phyloP scores from a whole-genome alignment of 2,329 filamentous ascomycete species.

The Fusarium denticulatum region DNA sequence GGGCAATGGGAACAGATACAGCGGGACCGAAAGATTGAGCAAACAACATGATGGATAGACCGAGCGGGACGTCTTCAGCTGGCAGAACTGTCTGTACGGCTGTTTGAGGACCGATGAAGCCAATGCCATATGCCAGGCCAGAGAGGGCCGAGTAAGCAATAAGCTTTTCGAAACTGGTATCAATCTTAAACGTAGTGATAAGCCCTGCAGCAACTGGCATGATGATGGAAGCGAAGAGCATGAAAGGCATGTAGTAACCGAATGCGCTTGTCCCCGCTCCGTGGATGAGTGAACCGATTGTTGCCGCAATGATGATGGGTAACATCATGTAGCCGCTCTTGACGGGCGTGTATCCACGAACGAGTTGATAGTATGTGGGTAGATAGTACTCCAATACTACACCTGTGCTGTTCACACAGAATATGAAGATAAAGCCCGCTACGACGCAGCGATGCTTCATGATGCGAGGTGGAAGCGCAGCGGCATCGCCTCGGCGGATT shows the following conservation, averaged over 20 bases:
- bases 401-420: constrained; percentile 49
- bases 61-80: constrained; percentile 21
- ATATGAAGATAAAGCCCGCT: constrained; percentile 46
- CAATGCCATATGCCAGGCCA: constrained; percentile 18
- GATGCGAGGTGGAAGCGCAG: constrained; percentile 55
- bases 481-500: constrained; percentile 20
- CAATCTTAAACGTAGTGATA: constrained; percentile 8
- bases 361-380: constrained; percentile 54
- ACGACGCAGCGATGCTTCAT: constrained; percentile 52
- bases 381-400: constrained; percentile 48
- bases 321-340: constrained; percentile 43
- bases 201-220: constrained; percentile 16
- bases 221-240: constrained; percentile 13
- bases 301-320: constrained; percentile 24
- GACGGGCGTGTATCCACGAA: constrained; percentile 50
- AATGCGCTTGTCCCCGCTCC: constrained; percentile 13
- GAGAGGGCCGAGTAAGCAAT: constrained; percentile 12
- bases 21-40: constrained; percentile 35
- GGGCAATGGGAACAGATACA: constrained; percentile 23
- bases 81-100: constrained; percentile 15
- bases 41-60: constrained; percentile 36
- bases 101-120: constrained; percentile 18
- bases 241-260: constrained; percentile 25
- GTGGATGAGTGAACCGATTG: constrained; percentile 11
- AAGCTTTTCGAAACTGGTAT: constrained; percentile 3